A percentile compares a stretch with the other conserved stretches of the same genome.
These are phyloP conservation scores for Botrytis aclada DNA, from an alignment of 2,329 filamentous ascomycete species.

Conservation along the genomic window DNA sequence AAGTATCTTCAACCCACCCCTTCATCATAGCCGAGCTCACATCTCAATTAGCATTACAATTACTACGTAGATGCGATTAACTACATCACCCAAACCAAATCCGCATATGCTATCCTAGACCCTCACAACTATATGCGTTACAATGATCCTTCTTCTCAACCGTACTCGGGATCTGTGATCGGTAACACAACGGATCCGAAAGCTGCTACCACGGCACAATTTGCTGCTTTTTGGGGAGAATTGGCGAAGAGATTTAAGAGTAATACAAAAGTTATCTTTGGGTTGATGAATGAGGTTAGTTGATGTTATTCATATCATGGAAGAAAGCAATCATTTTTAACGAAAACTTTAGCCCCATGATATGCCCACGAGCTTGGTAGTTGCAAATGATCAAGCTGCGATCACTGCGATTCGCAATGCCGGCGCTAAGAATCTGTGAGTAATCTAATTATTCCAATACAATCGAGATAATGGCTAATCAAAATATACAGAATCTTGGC, in stretches of 20 bases:
- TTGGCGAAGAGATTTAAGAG: slow-evolving; percentile 46
- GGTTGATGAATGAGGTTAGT: slow-evolving; percentile 43
- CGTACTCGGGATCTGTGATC: slow-evolving; percentile 48
- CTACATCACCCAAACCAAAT: slow-evolving; percentile 49
- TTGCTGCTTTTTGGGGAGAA: slow-evolving; percentile 49
- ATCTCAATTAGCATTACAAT: slow-evolving; percentile 40
- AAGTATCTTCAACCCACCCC: neutral
- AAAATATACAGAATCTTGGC: slow-evolving; percentile 41
- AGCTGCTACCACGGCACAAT: slow-evolving; percentile 47
- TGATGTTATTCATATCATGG: neutral
- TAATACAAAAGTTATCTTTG: slow-evolving; percentile 49
- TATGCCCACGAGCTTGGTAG: slow-evolving; percentile 46
- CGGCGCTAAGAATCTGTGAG: slow-evolving; percentile 44
- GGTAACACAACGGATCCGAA: slow-evolving; percentile 45
- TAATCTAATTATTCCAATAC: neutral
- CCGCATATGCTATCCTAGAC: slow-evolving; percentile 47
- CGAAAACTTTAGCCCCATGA: slow-evolving; percentile 43
- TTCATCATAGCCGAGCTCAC: neutral
- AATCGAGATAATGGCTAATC: neutral
- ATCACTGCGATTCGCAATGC: slow-evolving; percentile 45
- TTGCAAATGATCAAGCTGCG: slow-evolving; percentile 48
- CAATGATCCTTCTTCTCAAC: slow-evolving; percentile 49
- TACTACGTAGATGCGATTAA: slow-evolving; percentile 47
- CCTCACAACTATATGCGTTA: slow-evolving; percentile 55
- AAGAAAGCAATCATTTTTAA: neutral